Evolutionary conservation across 1,139 yeast genomes (phyloP).

Genomic region (Hansenula anomala): DNA sequence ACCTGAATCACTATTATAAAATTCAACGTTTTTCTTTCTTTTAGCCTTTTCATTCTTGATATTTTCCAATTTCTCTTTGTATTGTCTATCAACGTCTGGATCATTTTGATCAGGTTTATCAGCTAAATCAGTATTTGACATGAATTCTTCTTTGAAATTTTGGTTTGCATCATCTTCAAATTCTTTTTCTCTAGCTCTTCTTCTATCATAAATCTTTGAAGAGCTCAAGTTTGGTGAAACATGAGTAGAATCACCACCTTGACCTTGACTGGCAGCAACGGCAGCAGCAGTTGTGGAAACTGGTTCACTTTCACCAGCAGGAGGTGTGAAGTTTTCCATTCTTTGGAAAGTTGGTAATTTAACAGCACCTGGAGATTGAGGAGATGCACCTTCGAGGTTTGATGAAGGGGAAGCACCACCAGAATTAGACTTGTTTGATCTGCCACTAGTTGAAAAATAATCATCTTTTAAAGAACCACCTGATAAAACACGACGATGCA

Average conservation of each 20-base stretch:
- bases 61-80: slow-evolving; percentile 11
- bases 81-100: slow-evolving; percentile 13
- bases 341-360: slow-evolving; percentile 19
- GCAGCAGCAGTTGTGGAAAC: not conserved
- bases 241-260: not conserved
- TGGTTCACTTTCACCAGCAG: not conserved
- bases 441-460: slow-evolving; percentile 9
- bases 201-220: slow-evolving; percentile 19
- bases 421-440: slow-evolving; percentile 1
- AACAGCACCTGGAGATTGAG: slow-evolving; percentile 11
- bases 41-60: slow-evolving; percentile 10
- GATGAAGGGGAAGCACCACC: slow-evolving; percentile 1
- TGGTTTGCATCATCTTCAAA: slow-evolving; percentile 7
- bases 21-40: slow-evolving; percentile 12
- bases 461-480: slow-evolving; percentile 16
- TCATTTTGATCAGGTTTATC: slow-evolving; percentile 6
- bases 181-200: slow-evolving; percentile 14
- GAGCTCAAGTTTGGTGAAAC: slow-evolving; percentile 3
- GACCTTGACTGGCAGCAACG: not conserved
- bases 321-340: slow-evolving; percentile 5
- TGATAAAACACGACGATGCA: slow-evolving; percentile 22
- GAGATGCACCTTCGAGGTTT: not conserved
- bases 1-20: slow-evolving; percentile 14
- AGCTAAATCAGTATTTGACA: slow-evolving; percentile 6
- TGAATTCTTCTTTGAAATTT: slow-evolving; percentile 9